phyloP scores from a whole-genome alignment of 306 rosid genomes.

The Morella rubra region DNA sequence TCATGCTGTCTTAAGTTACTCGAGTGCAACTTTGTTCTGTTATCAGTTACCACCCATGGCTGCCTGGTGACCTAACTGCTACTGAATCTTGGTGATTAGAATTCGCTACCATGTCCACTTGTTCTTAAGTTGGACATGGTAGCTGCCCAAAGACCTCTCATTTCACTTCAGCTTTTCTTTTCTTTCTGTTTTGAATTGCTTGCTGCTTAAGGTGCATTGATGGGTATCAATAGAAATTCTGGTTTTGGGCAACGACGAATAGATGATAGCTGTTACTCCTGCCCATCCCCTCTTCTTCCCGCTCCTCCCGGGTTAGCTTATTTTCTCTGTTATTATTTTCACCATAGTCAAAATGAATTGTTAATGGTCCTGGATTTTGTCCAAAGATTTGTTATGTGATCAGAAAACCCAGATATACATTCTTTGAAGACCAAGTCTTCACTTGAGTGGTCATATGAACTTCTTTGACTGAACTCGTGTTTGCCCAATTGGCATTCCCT shows the following conservation, averaged over 20 bases:
- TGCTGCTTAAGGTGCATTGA: background rate
- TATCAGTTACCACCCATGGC: background rate
- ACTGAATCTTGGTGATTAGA: background rate
- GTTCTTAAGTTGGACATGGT: background rate
- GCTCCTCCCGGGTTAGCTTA: too few species aligned
- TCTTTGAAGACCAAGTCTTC: background rate
- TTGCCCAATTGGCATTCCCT: background rate
- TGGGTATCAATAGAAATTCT: background rate
- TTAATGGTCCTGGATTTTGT: background rate
- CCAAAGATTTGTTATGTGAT: background rate
- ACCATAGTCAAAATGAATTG: background rate
- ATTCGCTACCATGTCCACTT: background rate
- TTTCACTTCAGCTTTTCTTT: background rate
- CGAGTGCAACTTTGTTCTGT: background rate
- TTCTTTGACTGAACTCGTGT: background rate
- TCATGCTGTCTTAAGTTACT: background rate
- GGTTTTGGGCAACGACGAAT: background rate
- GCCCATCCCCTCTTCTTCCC: too few species aligned
- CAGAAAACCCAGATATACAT: background rate
- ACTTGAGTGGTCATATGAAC: background rate
- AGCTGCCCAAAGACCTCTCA: background rate
- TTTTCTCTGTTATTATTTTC: background rate
- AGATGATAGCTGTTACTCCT: background rate
- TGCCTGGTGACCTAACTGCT: too few species aligned
- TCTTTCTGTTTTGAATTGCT: background rate